Conservation (phyloP, 306 rosid genomes). For the Delonix regia region DNA sequence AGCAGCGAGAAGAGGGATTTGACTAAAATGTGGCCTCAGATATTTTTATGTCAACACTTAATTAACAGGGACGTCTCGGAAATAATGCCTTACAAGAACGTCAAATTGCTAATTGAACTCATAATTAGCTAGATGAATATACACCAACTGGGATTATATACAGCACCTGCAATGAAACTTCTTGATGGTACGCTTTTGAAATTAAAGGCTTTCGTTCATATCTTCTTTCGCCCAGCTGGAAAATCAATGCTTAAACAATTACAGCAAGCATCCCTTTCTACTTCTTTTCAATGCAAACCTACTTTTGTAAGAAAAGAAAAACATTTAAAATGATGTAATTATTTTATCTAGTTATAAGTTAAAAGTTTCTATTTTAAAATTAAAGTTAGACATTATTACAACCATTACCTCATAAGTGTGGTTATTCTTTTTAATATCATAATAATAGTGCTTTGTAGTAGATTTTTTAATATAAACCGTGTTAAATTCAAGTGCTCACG, state of each 20-base stretch:
- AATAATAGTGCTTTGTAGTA: no score
- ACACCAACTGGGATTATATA: background rate
- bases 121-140: background rate
- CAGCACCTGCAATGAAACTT: background rate
- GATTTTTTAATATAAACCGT: no score
- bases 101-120: background rate
- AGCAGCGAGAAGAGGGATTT: background rate
- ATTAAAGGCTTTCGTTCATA: background rate
- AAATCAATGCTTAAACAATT: background rate
- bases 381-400: no score
- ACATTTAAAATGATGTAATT: no score
- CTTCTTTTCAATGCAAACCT: background rate
- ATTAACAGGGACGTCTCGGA: background rate
- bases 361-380: no score
- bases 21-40: background rate
- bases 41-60: constrained; percentile 6
- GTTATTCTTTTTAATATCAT: no score
- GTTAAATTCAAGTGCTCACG: no score
- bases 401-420: no score
- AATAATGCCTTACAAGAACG: background rate
- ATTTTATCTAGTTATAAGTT: no score
- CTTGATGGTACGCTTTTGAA: background rate
- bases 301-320: no score
- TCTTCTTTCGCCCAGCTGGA: no score
- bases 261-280: background rate